These are phyloP conservation scores for Paramecium sexaurelia DNA, from an alignment of 73 alveolate species.

Conservation along the genomic window DNA sequence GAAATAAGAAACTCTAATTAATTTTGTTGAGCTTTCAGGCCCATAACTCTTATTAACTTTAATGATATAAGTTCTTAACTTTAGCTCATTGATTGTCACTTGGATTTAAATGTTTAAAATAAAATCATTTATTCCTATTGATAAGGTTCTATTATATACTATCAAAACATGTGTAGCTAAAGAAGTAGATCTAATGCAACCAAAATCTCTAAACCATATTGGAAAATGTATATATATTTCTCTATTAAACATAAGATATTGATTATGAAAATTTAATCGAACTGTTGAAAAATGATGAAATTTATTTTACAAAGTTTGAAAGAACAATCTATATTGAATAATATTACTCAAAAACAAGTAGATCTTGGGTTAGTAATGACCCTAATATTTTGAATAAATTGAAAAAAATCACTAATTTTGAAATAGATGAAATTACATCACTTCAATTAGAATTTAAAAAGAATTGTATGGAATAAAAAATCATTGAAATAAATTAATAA, in stretches of 20 bases:
- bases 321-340: not conserved
- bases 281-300: not conserved
- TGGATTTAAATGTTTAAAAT: slow-evolving; percentile 29
- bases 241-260: not conserved
- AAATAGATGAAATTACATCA: not conserved
- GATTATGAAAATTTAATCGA: not conserved
- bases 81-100: not conserved
- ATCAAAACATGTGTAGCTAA: not conserved
- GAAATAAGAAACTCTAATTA: not conserved
- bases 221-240: not conserved
- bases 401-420: slow-evolving; percentile 14
- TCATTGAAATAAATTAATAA: not conserved
- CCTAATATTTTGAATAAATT: not conserved
- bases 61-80: not conserved
- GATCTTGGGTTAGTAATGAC: slow-evolving; percentile 29
- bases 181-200: not conserved
- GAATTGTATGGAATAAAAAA: not conserved
- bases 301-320: not conserved
- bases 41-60: slow-evolving; percentile 37
- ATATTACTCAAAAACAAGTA: not conserved
- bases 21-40: not conserved
- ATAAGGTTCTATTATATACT: not conserved
- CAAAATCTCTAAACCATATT: not conserved
- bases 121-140: slow-evolving; percentile 1
- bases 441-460: not conserved